These are phyloP conservation scores for Calocybe gambosa DNA, from an alignment of 1,284 basidiomycete species.

Conservation along the genomic window DNA sequence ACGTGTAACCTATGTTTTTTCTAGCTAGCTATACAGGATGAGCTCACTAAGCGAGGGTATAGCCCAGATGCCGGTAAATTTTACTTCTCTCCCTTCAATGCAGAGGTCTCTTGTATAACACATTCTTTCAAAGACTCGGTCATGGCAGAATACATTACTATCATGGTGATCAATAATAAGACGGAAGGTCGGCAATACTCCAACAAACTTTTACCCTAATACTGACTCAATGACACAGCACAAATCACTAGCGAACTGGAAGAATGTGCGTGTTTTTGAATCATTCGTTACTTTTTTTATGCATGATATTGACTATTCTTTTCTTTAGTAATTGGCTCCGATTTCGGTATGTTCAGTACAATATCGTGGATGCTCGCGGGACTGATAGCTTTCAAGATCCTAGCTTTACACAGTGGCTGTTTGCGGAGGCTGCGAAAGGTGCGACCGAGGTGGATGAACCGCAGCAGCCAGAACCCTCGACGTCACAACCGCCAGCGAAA, in stretches of 20 bases:
- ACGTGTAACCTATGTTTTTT: constrained; percentile 11
- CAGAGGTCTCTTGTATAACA: constrained; percentile 5
- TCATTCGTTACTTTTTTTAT: constrained; percentile 1
- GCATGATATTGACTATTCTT: constrained; percentile 11
- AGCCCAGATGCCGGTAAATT: constrained; percentile 69
- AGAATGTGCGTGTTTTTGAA: constrained; percentile 56
- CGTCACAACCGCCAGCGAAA: constrained; percentile 28
- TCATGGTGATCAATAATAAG: constrained; percentile 91
- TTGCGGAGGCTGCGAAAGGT: constrained; percentile 69
- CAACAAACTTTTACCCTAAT: constrained; percentile 16
- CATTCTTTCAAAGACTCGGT: constrained; percentile 53
- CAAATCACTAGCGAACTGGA: constrained; percentile 79
- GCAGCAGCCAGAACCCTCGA: constrained; percentile 30
- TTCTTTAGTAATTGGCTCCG: constrained; percentile 66
- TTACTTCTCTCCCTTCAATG: constrained; percentile 10
- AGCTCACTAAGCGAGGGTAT: constrained; percentile 71
- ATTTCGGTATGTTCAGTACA: constrained; percentile 50
- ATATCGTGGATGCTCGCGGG: neutral
- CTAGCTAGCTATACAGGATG: constrained; percentile 76
- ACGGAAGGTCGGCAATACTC: constrained; percentile 51
- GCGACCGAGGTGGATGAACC: constrained; percentile 41
- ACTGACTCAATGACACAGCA: constrained; percentile 34
- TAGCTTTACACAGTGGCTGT: constrained; percentile 81
- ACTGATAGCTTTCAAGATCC: constrained; percentile 41
- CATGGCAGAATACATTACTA: constrained; percentile 88